Evolutionary conservation across 179 eudicot species (phyloP).

Genomic region (Actinidia polygama): DNA sequence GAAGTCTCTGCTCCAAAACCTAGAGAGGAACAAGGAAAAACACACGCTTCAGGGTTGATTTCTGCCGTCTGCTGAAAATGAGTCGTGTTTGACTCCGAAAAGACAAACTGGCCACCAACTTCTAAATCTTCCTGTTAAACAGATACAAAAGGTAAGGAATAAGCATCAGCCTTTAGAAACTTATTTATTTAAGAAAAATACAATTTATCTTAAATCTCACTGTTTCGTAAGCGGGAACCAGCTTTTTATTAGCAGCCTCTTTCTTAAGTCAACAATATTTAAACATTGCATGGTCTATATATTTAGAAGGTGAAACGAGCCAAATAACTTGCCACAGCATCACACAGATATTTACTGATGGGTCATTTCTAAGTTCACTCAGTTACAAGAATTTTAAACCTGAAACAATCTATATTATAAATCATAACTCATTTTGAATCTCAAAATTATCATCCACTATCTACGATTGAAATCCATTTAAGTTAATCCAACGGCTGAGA

Average conservation of each 20-base stretch:
- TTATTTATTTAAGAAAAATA: neutral
- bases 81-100: constrained; percentile 32
- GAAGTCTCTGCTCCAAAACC: constrained; percentile 33
- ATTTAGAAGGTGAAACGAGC: neutral
- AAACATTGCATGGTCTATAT: neutral
- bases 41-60: constrained; percentile 33
- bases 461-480: too few species aligned
- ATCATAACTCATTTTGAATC: too few species aligned
- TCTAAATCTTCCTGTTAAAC: constrained; percentile 56
- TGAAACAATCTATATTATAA: too few species aligned
- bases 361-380: neutral
- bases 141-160: constrained; percentile 9
- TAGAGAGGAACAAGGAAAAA: constrained; percentile 36
- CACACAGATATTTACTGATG: neutral
- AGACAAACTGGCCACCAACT: constrained; percentile 34
- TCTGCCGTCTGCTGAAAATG: constrained; percentile 31
- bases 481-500: too few species aligned
- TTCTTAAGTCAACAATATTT: neutral
- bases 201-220: neutral
- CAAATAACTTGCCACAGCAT: neutral
- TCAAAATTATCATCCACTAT: too few species aligned
- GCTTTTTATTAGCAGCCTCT: neutral
- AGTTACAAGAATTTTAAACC: neutral
- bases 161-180: constrained; percentile 4
- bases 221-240: neutral